Percentiles rank a stretch among this genome's conserved stretches.
Conservation (phyloP, 2,329 filamentous ascomycete species). For the Trichophyton rubrum region DNA sequence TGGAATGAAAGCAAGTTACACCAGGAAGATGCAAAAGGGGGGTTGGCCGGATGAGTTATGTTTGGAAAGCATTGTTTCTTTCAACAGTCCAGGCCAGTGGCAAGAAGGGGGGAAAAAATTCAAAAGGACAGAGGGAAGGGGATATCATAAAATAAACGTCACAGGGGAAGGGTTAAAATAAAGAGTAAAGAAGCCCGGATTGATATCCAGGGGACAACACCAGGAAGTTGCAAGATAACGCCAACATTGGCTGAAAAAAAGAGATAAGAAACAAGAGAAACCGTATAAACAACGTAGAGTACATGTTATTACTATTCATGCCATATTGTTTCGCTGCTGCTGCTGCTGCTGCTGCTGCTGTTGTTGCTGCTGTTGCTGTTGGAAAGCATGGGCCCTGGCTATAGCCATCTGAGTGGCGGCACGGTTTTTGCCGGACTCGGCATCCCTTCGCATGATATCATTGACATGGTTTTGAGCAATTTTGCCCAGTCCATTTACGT, state of each 20-base stretch:
- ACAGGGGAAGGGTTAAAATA: not conserved
- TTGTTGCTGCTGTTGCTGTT: conserved; percentile 19
- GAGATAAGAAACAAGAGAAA: not conserved
- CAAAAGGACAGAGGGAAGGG: not conserved
- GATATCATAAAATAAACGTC: not conserved
- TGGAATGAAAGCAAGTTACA: not conserved
- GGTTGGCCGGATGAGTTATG: not conserved
- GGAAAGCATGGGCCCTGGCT: conserved; percentile 25
- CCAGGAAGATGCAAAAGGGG: not conserved
- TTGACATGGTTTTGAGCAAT: conserved; percentile 27
- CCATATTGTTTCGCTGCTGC: conserved; percentile 10
- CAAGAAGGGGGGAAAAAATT: not conserved
- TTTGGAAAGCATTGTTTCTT: too few species aligned
- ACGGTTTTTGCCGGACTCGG: conserved; percentile 23
- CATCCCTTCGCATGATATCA: conserved; percentile 29
- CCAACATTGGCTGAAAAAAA: not conserved
- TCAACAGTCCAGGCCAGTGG: too few species aligned
- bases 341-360: not conserved
- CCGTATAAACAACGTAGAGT: not conserved
- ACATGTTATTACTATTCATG: conserved; percentile 3
- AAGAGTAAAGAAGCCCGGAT: not conserved
- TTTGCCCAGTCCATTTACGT: conserved; percentile 24
- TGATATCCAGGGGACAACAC: not conserved
- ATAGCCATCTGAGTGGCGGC: conserved; percentile 19
- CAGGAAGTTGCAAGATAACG: not conserved